Base-by-base conservation (phyloP, 2,329 filamentous ascomycete genomes). In the Ophiostoma ips region DNA sequence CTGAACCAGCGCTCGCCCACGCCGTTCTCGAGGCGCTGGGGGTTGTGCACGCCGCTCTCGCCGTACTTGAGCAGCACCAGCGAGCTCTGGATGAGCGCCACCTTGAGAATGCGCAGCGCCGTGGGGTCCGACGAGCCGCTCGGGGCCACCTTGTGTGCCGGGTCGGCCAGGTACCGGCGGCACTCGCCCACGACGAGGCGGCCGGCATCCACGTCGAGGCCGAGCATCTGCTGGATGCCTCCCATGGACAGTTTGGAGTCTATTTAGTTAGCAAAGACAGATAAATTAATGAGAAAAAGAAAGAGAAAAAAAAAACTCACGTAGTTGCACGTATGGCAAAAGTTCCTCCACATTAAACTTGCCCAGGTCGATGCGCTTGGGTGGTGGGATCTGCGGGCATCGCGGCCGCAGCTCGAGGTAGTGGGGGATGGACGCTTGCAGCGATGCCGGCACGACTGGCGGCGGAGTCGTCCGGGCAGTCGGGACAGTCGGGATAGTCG, bases 351-450 rank as follows among this genome's bases (percentile, higher is more conserved):
- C 28, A 15, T 49, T 35, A 16, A 28, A 37, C 5, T n/a, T 28
- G 35, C 13, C 15, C 28, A 52, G 37, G 46, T 57, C 48, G 30
- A 57, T 56, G 18, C 49, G 52, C 19, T 45, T 15, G 10, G 53
- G 55, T 18, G 55, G 52, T 12, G 55, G 55, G 1, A 24, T 15
- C 3, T 48, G 16, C 3, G 55, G 55, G 19, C 54, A 53, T 0
- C 55, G 55, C 2, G 54, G 55, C 21, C 55, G 55, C 35, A 57
- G 48, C 33, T 57, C 55, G 31, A 50, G 53, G 41, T 54, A 46
- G 28, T 55, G 53, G 1, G 53, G 31, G 7, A 48, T 40, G 8
- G 48, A 34, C 12, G 31, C 40, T n/a, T 35, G 48, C 7, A 31
- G 18, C 5, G 37, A 41, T 13, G 40, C 15, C n/a, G 46, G 45